phyloP scores from a whole-genome alignment of 2,329 filamentous ascomycete genomes.

The Alternaria viburni region DNA sequence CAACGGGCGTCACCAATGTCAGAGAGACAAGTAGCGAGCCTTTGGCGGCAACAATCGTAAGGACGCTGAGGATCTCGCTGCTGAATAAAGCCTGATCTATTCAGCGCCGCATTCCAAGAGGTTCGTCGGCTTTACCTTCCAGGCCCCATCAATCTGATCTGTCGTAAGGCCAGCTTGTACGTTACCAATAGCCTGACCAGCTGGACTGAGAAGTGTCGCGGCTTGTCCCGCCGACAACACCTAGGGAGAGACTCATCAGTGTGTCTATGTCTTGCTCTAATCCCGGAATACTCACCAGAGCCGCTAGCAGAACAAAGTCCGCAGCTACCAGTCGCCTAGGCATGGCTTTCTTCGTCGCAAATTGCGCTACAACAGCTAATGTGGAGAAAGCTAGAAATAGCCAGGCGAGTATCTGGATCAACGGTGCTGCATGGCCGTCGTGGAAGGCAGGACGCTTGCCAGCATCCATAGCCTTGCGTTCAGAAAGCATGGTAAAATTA shows the following conservation, averaged over 20 bases:
- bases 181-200: constrained; percentile 13
- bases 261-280: too few relatives aligned
- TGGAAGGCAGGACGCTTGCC: neutral
- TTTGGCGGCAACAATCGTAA: neutral
- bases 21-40: neutral
- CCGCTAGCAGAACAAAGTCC: constrained; percentile 1
- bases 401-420: constrained; percentile 13
- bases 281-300: neutral
- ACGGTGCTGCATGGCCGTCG: constrained; percentile 4
- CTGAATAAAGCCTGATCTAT: neutral
- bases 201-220: constrained; percentile 1
- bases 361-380: constrained; percentile 3
- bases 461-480: neutral
- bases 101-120: neutral
- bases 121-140: neutral
- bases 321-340: neutral
- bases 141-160: neutral
- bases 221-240: neutral
- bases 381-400: constrained; percentile 9
- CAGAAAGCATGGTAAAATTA: neutral
- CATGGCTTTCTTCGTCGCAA: constrained; percentile 10
- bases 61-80: neutral
- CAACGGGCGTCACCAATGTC: neutral
- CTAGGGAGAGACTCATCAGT: too few relatives aligned
- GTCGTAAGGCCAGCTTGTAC: neutral